phyloP scores from a whole-genome alignment of 306 rosid genomes.

The Vachellia pachyceras region DNA sequence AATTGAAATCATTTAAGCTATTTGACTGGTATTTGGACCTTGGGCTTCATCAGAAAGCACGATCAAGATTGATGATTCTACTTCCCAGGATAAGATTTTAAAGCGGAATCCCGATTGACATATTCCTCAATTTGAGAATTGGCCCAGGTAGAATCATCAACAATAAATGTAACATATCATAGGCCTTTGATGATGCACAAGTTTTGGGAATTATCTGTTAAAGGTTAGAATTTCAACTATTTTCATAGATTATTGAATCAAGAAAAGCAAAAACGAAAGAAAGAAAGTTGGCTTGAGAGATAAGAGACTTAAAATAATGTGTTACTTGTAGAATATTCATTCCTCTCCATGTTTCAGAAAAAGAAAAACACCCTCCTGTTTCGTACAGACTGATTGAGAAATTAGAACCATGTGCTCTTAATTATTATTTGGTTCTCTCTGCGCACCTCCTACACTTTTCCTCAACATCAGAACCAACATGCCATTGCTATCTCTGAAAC shows the following conservation, averaged over 20 bases:
- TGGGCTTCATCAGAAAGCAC: conserved; percentile 27
- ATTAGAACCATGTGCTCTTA: neutral
- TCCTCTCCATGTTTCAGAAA: too few species aligned
- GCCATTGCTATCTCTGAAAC: neutral
- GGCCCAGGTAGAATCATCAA: conserved; percentile 1
- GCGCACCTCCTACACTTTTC: neutral
- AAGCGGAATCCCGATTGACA: neutral
- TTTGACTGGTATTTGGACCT: conserved; percentile 1
- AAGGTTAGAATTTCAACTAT: conserved; percentile 24
- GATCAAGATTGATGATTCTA: neutral
- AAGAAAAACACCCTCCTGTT: neutral
- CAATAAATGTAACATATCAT: neutral
- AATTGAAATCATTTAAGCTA: neutral
- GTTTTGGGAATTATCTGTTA: conserved; percentile 21
- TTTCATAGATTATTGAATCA: conserved; percentile 16
- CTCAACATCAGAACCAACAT: neutral
- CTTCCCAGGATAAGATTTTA: conserved; percentile 1
- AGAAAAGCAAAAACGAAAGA: neutral
- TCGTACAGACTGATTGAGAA: neutral
- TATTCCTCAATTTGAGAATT: neutral
- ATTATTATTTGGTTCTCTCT: neutral
- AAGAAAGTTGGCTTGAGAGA: neutral
- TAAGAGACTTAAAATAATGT: neutral
- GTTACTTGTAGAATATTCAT: too few species aligned
- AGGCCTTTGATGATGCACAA: neutral